Evolutionary conservation across 306 rosid species (phyloP).

Genomic region (Corylus heterophylla): DNA sequence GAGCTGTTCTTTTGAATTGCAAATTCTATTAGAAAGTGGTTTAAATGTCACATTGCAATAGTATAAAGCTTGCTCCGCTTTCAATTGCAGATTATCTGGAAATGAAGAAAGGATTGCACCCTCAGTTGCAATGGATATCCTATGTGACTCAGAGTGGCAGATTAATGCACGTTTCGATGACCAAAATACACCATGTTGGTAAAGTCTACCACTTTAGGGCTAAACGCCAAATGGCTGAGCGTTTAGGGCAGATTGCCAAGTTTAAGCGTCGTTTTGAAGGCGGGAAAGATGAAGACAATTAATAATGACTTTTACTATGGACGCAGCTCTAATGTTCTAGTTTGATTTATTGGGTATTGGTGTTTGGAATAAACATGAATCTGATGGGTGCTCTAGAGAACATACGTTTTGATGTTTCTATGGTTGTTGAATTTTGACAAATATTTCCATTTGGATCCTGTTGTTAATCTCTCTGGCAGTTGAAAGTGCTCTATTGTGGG

Average conservation of each 20-base stretch:
- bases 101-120: constrained; percentile 94
- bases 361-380: constrained; percentile 16
- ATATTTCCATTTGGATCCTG: background rate
- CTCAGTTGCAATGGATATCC: constrained; percentile 95
- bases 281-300: constrained; percentile 27
- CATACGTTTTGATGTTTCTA: background rate
- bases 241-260: constrained; percentile 83
- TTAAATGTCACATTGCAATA: background rate
- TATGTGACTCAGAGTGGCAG: constrained; percentile 92
- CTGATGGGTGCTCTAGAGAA: background rate
- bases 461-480: background rate
- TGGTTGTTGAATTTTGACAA: constrained; percentile 3
- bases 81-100: constrained; percentile 20
- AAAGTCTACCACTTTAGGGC: constrained; percentile 92
- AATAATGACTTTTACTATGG: constrained; percentile 35
- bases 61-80: background rate
- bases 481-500: background rate
- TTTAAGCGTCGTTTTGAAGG: constrained; percentile 75
- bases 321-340: background rate
- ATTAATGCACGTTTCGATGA: constrained; percentile 82
- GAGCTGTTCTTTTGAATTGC: background rate
- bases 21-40: background rate
- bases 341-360: background rate
- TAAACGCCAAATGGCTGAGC: constrained; percentile 84
- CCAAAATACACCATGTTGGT: constrained; percentile 82